A percentile compares a stretch with the other conserved stretches of the same genome.
phyloP scores from a whole-genome alignment of 768 basidiomycete species.

The Rhodosporidiobolus sp. region DNA sequence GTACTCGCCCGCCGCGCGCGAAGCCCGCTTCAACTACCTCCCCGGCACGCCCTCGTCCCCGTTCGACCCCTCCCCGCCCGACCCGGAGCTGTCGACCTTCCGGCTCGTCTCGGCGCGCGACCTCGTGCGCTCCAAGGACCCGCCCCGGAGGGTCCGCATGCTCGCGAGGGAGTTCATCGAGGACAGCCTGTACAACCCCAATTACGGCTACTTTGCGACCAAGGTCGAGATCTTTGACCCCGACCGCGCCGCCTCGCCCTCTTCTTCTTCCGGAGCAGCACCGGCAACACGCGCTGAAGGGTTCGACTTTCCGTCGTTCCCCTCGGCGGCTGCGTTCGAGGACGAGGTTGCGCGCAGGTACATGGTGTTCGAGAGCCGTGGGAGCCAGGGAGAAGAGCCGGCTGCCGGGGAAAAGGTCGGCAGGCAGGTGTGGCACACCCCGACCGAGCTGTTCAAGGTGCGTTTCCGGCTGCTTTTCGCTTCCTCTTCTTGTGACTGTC shows the following conservation, averaged over 20 bases:
- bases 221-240: slow-evolving; percentile 79
- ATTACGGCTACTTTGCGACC: slow-evolving; percentile 95
- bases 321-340: slow-evolving; percentile 72
- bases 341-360: slow-evolving; percentile 75
- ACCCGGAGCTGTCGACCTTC: slow-evolving; percentile 45
- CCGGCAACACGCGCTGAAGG: slow-evolving; percentile 34
- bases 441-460: slow-evolving; percentile 95
- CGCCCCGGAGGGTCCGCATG: slow-evolving; percentile 83
- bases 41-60: slow-evolving; percentile 49
- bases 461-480: slow-evolving; percentile 37
- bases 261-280: not conserved
- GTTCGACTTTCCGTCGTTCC: slow-evolving; percentile 68
- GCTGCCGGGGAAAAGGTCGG: slow-evolving; percentile 60
- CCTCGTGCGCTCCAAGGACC: slow-evolving; percentile 58
- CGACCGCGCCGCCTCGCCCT: slow-evolving; percentile 18
- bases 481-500: slow-evolving; percentile 5
- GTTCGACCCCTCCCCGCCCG: slow-evolving; percentile 45
- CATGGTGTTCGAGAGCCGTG: slow-evolving; percentile 59
- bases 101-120: slow-evolving; percentile 68
- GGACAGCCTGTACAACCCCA: slow-evolving; percentile 91
- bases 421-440: slow-evolving; percentile 96
- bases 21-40: slow-evolving; percentile 79
- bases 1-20: not conserved
- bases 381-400: slow-evolving; percentile 47
- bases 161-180: slow-evolving; percentile 94